Base-by-base conservation (phyloP, 83 land plant species). In the Picea engelmannii region DNA sequence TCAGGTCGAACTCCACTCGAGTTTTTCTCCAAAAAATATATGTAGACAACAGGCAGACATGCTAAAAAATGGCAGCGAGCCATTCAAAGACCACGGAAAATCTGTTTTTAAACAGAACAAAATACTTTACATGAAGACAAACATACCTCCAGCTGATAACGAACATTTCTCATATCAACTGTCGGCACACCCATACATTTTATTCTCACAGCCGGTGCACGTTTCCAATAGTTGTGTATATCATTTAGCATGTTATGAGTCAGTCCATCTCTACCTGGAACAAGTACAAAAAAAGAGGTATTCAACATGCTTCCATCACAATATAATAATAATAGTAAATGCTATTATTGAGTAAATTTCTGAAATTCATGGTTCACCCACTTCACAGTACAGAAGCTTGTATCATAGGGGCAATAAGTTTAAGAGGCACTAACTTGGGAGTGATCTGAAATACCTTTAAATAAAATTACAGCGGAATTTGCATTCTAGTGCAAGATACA, bases 171-270 rank as follows among this genome's bases (percentile, higher is more conserved):
- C 96, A 96, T 94, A 78, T 96, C 95, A 69, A 96, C 90, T 52
- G 98, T 96, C 4, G 95, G 93, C 13, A 96, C 98, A 77, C 96
- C 98, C 62, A 94, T 77, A 79, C 98, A 96, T 81, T 92, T 92
- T 74, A 96, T 84, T 85, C 96, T 87, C 2, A 96, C 88, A 78
- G 92, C 93, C 62, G 90, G 94, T n/a, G 85, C 81, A 79, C 89
- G 68, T 82, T 82, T 91, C 96, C 96, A 96, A 70, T 92, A 84
- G 76, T 91, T 86, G 70, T 96, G 98, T 65, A 96, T 92, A 76
- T 88, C 89, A 89, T 91, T 88, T 83, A 96, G 79, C 93, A 94
- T 96, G 73, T 96, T 96, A 79, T 96, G 98, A 10, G 96, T 94
- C 25, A 96, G 65, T 42, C 98, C 98, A 91, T 96, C 98, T 80